Evolutionary conservation across 768 basidiomycete species (phyloP), one percentile per base, ranked within the genome.

Genomic region (Agaricus subrufescens): DNA sequence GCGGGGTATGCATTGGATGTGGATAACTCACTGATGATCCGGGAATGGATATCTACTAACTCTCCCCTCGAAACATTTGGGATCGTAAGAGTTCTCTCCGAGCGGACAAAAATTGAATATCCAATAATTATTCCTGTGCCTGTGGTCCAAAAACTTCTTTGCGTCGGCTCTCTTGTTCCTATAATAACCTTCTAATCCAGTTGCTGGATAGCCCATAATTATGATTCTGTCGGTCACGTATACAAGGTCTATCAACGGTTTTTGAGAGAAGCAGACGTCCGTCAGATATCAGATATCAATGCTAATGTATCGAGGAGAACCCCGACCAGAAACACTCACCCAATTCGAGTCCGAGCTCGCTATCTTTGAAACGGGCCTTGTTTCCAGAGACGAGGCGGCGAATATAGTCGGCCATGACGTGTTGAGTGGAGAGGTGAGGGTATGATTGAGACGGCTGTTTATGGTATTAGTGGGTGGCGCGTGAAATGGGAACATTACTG

Each of bases 11-110:
- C 26, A 42, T 3, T 34, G 34, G 27, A 6, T 19, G 19, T 19
- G 19, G 5, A 50, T 12, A 46, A 77, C 88, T 69, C 60, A 90
- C 85, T 94, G 89, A 66, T 95, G 93, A 65, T 95, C 93, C 23
- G 93, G 93, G 65, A 91, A 94, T 0, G 93, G 93, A 64, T 88
- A 94, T 50, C 92, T 74, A 62, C 87, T 91, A 15, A 93, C 87
- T 42, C 89, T 75, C 7, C 85, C 84, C 11, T 80, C 79, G 65
- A 94, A 94, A 38, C 85, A 71, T 46, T 71, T 70, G 2, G 85
- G 72, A 3, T 84, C 80, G 67, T 96, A 96, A 5, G 84, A 79
- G 65, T 94, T 94, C 69, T 94, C 93, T 59, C 74, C 77, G 7
- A 86, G 62, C 0, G 92, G 91, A 61, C 92, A 94, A 57, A 94